phyloP scores from a whole-genome alignment of 768 basidiomycete species.

The Tulasnella sp. region DNA sequence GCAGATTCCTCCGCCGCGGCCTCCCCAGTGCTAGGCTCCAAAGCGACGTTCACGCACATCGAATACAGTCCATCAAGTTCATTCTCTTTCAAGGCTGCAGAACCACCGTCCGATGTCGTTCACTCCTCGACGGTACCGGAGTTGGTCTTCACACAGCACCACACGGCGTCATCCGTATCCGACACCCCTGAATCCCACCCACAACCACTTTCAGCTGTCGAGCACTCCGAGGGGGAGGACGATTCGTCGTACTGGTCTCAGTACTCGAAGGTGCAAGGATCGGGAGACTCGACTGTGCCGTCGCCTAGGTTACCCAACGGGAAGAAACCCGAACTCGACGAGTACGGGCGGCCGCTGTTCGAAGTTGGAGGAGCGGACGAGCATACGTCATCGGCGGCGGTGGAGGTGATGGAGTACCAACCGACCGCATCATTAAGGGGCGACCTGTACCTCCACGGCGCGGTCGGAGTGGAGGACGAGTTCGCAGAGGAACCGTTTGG shows the following conservation, averaged over 20 bases:
- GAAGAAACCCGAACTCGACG: constrained; percentile 23
- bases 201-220: neutral
- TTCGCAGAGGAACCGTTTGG: constrained; percentile 27
- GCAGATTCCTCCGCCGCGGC: constrained; percentile 14
- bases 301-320: constrained; percentile 32
- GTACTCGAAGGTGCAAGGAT: constrained; percentile 35
- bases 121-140: constrained; percentile 5
- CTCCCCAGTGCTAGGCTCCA: neutral
- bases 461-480: constrained; percentile 11
- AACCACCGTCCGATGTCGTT: neutral
- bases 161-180: neutral
- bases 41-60: constrained; percentile 5
- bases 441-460: neutral
- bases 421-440: neutral
- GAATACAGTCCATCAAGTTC: neutral
- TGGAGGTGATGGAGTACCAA: constrained; percentile 6
- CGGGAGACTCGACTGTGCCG: constrained; percentile 37
- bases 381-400: neutral
- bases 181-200: constrained; percentile 16
- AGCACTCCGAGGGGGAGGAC: neutral
- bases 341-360: constrained; percentile 16
- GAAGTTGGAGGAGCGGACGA: neutral
- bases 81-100: neutral
- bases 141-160: constrained; percentile 10
- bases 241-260: constrained; percentile 35